A percentile compares a stretch with the other conserved stretches of the same genome.
Conservation (phyloP, 257 asterid species). For the Solanum piurae region DNA sequence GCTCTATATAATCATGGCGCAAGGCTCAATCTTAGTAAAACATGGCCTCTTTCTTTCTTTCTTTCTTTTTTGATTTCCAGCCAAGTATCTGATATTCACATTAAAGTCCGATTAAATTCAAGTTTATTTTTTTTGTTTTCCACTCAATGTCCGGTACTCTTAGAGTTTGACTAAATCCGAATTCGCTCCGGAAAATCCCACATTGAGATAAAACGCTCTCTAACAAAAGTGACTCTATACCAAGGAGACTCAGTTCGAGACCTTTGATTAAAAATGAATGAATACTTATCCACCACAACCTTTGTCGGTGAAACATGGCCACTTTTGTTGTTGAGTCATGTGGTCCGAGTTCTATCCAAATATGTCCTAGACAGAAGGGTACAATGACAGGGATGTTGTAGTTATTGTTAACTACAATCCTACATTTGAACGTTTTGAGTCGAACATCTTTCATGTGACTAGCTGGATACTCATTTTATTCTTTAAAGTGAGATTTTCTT, state of each 20-base stretch:
- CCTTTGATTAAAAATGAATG: too few relatives aligned
- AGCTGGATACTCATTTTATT: too few relatives aligned
- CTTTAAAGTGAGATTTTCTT: too few relatives aligned
- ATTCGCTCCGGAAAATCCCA: too few relatives aligned
- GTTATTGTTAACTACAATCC: neutral
- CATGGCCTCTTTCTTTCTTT: neutral
- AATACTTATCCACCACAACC: neutral
- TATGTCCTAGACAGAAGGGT: neutral
- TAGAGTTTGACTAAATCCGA: neutral
- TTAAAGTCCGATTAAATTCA: too few relatives aligned
- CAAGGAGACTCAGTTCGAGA: too few relatives aligned
- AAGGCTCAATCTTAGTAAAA: neutral
- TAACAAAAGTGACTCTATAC: accelerated
- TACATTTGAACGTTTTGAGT: neutral
- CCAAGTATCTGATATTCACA: accelerated
- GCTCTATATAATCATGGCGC: neutral
- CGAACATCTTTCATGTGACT: neutral
- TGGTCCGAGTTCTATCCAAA: neutral
- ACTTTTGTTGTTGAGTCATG: neutral
- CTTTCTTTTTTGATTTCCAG: too few relatives aligned
- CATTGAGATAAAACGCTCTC: neutral
- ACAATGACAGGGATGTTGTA: neutral
- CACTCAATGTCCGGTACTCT: neutral
- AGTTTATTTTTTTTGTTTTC: too few relatives aligned
- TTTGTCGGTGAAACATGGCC: neutral